Conservation (phyloP, 306 rosid genomes). For the Cucumis hystrix region DNA sequence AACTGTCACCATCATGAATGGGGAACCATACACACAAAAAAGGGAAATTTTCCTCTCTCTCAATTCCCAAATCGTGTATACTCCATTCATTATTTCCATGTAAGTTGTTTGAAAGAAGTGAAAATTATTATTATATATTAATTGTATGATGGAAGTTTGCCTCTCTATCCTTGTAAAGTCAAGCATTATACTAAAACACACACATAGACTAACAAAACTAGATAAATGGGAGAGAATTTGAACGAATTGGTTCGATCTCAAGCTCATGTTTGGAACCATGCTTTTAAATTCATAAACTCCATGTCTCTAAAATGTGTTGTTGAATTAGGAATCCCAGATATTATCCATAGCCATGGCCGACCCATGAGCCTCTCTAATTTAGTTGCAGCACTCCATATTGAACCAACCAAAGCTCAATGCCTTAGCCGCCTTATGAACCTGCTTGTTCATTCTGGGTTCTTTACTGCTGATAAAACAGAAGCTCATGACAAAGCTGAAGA, state of each 20-base stretch:
- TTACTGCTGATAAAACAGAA: neutral
- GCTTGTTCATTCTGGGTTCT: constrained; percentile 23
- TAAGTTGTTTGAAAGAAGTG: too few relatives aligned
- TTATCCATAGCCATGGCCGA: constrained; percentile 28
- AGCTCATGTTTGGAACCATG: constrained; percentile 12
- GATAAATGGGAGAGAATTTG: neutral
- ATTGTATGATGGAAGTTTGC: too few relatives aligned
- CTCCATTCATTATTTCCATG: too few relatives aligned
- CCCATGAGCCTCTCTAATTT: constrained; percentile 38
- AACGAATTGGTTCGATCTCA: constrained; percentile 17
- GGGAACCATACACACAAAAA: too few relatives aligned
- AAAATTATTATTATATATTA: too few relatives aligned
- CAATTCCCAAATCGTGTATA: too few relatives aligned
- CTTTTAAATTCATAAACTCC: constrained; percentile 9
- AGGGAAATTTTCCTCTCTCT: too few relatives aligned
- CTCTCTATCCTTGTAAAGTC: too few relatives aligned
- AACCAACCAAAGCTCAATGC: constrained; percentile 12
- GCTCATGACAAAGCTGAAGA: neutral
- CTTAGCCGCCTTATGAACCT: constrained; percentile 29
- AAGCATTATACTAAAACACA: too few relatives aligned
- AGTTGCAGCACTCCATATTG: constrained; percentile 11
- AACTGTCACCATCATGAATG: too few relatives aligned
- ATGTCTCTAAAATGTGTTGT: constrained; percentile 26
- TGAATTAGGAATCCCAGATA: constrained; percentile 20
- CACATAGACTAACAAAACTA: neutral